Percentiles rank a stretch among this genome's conserved stretches.
Evolutionary conservation across 2,329 filamentous ascomycete genomes (phyloP).

Genomic region (Diaporthe citri): DNA sequence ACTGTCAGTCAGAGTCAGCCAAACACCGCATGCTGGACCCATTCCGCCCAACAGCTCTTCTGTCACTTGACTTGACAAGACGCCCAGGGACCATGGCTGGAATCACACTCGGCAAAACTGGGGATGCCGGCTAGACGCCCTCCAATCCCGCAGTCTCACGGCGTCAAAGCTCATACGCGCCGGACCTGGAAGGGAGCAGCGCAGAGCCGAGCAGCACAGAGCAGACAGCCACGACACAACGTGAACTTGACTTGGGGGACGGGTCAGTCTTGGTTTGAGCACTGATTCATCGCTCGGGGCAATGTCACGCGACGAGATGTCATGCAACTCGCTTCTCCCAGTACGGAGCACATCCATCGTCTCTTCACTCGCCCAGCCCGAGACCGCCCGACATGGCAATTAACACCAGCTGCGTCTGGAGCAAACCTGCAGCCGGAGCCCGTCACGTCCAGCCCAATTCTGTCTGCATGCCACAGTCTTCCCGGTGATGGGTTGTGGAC

Average conservation of each 20-base stretch:
- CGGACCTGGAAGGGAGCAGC: not conserved
- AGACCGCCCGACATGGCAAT: slow-evolving; percentile 23
- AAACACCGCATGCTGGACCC: not conserved
- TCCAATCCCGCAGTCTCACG: not conserved
- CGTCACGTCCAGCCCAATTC: not conserved
- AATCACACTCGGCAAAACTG: not conserved
- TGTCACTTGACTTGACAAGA: not conserved
- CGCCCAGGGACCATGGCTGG: not conserved
- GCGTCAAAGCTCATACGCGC: not conserved
- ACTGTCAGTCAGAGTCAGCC: not conserved
- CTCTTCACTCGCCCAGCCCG: not conserved
- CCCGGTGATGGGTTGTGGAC: slow-evolving; percentile 1
- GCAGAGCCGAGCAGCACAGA: not conserved
- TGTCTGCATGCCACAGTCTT: slow-evolving; percentile 6
- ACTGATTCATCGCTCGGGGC: slow-evolving; percentile 29
- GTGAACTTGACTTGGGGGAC: slow-evolving; percentile 1
- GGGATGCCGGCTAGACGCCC: not conserved
- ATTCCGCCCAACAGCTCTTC: not conserved
- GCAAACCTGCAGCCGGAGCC: not conserved
- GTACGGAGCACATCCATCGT: slow-evolving; percentile 4
- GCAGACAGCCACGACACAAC: not conserved
- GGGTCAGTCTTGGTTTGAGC: not conserved
- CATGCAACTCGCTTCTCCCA: slow-evolving; percentile 29
- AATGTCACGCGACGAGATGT: slow-evolving; percentile 35
- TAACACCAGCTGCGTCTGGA: slow-evolving; percentile 24